Conservation (phyloP, 106 monocot genomes). For the Apostasia ramifera region DNA sequence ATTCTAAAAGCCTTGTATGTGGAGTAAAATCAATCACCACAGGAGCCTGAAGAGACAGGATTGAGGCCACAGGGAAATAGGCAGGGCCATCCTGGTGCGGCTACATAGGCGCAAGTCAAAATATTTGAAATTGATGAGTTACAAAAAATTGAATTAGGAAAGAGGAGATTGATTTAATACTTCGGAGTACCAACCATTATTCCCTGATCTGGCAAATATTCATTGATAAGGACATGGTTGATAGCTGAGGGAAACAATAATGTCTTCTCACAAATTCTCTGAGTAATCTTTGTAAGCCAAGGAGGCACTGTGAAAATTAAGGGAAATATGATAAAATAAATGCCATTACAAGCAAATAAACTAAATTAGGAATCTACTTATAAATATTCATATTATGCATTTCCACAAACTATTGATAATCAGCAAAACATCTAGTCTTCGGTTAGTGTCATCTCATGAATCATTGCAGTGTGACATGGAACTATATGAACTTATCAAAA, state of each 20-base stretch:
- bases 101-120: conserved; percentile 22
- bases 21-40: conserved; percentile 79
- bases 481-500: no score
- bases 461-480: no score
- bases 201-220: conserved; percentile 90
- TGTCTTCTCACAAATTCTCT: conserved; percentile 49
- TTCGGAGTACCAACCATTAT: conserved; percentile 66
- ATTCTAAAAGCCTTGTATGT: conserved; percentile 30
- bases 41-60: conserved; percentile 76
- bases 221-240: conserved; percentile 97
- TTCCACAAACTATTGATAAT: no score
- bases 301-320: conserved; percentile 63
- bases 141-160: no score
- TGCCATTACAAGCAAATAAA: neutral
- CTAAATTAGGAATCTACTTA: neutral
- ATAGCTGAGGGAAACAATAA: conserved; percentile 79
- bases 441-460: no score
- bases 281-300: conserved; percentile 74
- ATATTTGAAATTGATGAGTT: neutral
- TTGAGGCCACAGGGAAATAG: conserved; percentile 90
- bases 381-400: no score
- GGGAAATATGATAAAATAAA: neutral
- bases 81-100: conserved; percentile 99
- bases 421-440: no score
- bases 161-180: neutral